Percentiles rank a stretch among this genome's conserved stretches.
phyloP scores from a whole-genome alignment of 2,329 filamentous ascomycete genomes.

The Zymoseptoria tritici region DNA sequence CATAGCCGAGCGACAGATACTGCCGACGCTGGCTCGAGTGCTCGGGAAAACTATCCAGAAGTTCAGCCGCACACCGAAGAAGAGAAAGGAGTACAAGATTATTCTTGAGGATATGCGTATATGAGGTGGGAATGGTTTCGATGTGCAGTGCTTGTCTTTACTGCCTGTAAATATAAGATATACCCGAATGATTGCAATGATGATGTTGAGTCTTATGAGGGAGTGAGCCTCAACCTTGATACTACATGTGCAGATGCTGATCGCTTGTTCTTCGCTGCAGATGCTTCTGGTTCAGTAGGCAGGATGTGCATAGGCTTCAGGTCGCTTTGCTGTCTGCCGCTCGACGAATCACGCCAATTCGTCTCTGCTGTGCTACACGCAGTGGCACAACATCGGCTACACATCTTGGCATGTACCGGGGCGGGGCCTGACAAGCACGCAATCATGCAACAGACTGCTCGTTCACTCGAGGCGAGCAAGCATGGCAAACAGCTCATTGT shows the following conservation, averaged over 20 bases:
- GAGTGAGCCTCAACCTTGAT: no score
- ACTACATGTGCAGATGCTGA: background rate
- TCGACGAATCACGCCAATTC: no score
- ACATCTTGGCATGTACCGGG: no score
- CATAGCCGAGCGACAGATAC: slow-evolving; percentile 62
- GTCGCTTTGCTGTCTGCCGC: no score
- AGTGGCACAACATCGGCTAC: no score
- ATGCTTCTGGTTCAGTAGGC: background rate
- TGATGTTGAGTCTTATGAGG: background rate
- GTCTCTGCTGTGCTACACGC: no score
- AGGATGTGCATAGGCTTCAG: no score
- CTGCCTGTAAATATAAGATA: background rate
- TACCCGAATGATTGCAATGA: background rate
- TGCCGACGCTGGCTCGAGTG: slow-evolving; percentile 59
- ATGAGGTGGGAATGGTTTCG: background rate
- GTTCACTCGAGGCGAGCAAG: no score
- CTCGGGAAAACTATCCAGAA: slow-evolving; percentile 56
- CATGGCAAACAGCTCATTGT: no score
- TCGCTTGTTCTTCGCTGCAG: background rate
- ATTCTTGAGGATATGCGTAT: slow-evolving; percentile 56
- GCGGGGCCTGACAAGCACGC: no score
- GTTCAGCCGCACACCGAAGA: slow-evolving; percentile 55
- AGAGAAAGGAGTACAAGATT: slow-evolving; percentile 80
- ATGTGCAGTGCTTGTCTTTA: background rate
- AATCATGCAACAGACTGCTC: no score